Evolutionary conservation across 169 alveolate species (phyloP).

Genomic region (Eimeria maxima): DNA sequence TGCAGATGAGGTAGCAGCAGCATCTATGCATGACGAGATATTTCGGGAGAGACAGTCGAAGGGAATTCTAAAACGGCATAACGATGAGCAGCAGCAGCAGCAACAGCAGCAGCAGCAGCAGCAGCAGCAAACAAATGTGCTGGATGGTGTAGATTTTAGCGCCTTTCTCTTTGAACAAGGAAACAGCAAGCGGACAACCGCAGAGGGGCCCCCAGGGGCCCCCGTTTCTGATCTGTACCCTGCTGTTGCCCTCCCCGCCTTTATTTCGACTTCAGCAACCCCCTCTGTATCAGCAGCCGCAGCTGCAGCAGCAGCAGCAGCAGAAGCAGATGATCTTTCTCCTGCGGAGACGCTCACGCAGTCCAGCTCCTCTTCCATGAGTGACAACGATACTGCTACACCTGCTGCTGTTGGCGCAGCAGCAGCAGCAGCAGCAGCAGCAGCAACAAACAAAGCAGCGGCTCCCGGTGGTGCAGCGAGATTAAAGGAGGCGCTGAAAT

Average conservation of each 20-base stretch:
- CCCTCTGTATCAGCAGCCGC: background rate
- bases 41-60: background rate
- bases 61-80: background rate
- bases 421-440: background rate
- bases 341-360: background rate
- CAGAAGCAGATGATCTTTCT: background rate
- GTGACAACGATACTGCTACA: constrained; percentile 22
- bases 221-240: background rate
- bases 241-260: constrained; percentile 45
- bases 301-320: constrained; percentile 20
- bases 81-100: background rate
- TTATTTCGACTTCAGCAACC: background rate
- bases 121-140: background rate
- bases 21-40: background rate
- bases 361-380: constrained; percentile 2
- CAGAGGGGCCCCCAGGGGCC: constrained; percentile 12
- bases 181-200: background rate
- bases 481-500: background rate
- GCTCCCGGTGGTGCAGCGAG: background rate
- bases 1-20: background rate
- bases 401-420: constrained; percentile 23
- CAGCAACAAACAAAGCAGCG: background rate
- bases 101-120: background rate
- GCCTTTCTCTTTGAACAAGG: constrained; percentile 11
- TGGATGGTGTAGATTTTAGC: constrained; percentile 4